Evolutionary conservation across 345 rosid species (phyloP).

Genomic region (Ceriops tagal): DNA sequence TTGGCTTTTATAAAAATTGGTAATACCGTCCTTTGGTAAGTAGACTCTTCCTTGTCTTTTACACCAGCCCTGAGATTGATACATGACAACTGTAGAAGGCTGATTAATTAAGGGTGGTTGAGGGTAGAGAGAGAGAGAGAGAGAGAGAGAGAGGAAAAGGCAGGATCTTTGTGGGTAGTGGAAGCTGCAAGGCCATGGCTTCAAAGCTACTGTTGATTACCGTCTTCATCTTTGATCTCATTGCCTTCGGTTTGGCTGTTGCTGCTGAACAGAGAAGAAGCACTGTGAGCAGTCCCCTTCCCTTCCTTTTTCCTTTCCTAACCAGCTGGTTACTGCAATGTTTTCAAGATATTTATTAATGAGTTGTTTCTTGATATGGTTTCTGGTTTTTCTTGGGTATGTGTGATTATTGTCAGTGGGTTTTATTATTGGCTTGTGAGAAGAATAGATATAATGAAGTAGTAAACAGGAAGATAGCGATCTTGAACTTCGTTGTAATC

Average conservation of each 20-base stretch:
- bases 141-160: slow-evolving; percentile 14
- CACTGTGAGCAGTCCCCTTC: slow-evolving; percentile 49
- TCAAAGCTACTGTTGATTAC: slow-evolving; percentile 64
- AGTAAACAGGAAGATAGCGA: too few relatives aligned
- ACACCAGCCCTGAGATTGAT: neutral
- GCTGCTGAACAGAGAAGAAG: slow-evolving; percentile 98
- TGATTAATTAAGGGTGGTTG: too few relatives aligned
- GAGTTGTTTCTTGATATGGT: neutral
- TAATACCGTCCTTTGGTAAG: slow-evolving; percentile 43
- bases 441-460: neutral
- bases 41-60: neutral
- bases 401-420: slow-evolving; percentile 4
- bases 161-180: slow-evolving; percentile 27
- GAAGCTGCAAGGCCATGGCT: slow-evolving; percentile 53
- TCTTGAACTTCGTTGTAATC: too few relatives aligned
- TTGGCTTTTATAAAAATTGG: slow-evolving; percentile 11
- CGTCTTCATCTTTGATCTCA: slow-evolving; percentile 68
- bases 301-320: neutral
- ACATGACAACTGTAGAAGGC: neutral
- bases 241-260: slow-evolving; percentile 89
- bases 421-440: slow-evolving; percentile 7
- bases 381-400: neutral
- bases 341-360: neutral
- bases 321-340: neutral
- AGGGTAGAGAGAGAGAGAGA: slow-evolving; percentile 10